Evolutionary conservation across 352 stramenopile genomes (phyloP).

Genomic region (Phytophthora pinifolia): DNA sequence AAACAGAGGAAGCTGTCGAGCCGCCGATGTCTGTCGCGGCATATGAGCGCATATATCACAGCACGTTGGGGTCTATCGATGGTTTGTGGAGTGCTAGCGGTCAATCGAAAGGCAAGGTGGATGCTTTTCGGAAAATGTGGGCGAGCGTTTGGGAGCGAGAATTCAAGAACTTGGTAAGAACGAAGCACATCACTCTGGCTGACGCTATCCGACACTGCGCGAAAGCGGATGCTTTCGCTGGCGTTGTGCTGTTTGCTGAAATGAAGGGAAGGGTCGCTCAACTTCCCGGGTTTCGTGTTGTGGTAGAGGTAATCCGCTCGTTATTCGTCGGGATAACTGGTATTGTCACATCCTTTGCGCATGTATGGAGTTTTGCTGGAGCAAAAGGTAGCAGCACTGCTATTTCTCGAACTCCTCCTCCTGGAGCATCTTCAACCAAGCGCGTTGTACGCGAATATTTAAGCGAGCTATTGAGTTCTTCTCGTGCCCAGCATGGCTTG

Average conservation of each 20-base stretch:
- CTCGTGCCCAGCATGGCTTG: background rate
- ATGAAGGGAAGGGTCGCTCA: conserved; percentile 1
- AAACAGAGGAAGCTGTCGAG: conserved; percentile 1
- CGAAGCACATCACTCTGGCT: conserved; percentile 13
- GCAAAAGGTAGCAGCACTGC: background rate
- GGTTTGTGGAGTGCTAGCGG: background rate
- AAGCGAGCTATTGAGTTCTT: conserved; percentile 17
- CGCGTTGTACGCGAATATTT: conserved; percentile 31
- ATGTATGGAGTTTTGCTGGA: conserved; percentile 11
- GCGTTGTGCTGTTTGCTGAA: conserved; percentile 3
- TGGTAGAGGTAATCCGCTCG: conserved; percentile 21
- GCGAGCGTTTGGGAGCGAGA: conserved; percentile 39
- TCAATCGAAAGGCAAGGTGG: background rate
- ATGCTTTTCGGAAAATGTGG: conserved; percentile 29
- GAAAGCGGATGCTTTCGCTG: conserved; percentile 34
- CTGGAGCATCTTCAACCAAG: conserved; percentile 12
- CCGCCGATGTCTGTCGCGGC: conserved; percentile 10
- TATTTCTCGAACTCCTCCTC: background rate
- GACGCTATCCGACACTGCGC: conserved; percentile 39
- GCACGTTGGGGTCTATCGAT: background rate
- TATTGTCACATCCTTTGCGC: conserved; percentile 25
- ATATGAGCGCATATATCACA: conserved; percentile 22
- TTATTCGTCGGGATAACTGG: conserved; percentile 9
- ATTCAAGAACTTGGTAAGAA: conserved; percentile 7
- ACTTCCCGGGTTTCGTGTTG: conserved; percentile 31